These are phyloP conservation scores for Yamadazyma akitaensis DNA, from an alignment of 805 yeast genomes.

Conservation along the genomic window DNA sequence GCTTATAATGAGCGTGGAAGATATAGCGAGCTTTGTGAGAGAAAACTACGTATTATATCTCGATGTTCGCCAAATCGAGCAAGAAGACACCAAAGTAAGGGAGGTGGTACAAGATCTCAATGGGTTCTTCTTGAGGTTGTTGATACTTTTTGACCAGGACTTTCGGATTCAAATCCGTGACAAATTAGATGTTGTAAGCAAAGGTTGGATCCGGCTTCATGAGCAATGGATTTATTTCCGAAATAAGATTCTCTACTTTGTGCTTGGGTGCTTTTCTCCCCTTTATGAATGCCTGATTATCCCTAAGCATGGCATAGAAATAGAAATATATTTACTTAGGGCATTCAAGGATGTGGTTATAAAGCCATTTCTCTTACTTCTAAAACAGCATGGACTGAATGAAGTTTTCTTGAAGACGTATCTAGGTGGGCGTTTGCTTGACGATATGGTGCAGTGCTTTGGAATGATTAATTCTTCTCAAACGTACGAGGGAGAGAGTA, in stretches of 20 bases:
- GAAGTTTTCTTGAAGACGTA: conserved; percentile 7
- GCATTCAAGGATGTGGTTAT: conserved; percentile 29
- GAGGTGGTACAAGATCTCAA: conserved; percentile 29
- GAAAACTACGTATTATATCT: conserved; percentile 6
- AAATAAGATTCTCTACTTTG: conserved; percentile 20
- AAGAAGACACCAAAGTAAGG: conserved; percentile 22
- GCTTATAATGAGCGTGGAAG: conserved; percentile 28
- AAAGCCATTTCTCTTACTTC: conserved; percentile 21
- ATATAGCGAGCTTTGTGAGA: conserved; percentile 20
- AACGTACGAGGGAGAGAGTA: conserved; percentile 9
- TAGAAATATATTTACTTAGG: conserved; percentile 24
- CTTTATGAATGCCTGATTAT: conserved; percentile 17
- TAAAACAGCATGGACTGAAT: conserved; percentile 11
- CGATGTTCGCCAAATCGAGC: conserved; percentile 10
- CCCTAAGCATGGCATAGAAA: conserved; percentile 17
- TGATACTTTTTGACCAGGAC: conserved; percentile 23
- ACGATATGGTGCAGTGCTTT: conserved; percentile 14
- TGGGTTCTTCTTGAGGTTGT: conserved; percentile 22
- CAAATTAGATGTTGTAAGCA: conserved; percentile 5
- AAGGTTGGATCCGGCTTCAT: conserved; percentile 21
- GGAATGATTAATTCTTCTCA: conserved; percentile 13
- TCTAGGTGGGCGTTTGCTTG: conserved; percentile 10
- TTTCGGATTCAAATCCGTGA: conserved; percentile 6
- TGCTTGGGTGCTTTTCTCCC: conserved; percentile 25
- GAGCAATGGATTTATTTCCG: conserved; percentile 29